These are phyloP conservation scores for Senna tora DNA, from an alignment of 306 rosid species.

Conservation along the genomic window DNA sequence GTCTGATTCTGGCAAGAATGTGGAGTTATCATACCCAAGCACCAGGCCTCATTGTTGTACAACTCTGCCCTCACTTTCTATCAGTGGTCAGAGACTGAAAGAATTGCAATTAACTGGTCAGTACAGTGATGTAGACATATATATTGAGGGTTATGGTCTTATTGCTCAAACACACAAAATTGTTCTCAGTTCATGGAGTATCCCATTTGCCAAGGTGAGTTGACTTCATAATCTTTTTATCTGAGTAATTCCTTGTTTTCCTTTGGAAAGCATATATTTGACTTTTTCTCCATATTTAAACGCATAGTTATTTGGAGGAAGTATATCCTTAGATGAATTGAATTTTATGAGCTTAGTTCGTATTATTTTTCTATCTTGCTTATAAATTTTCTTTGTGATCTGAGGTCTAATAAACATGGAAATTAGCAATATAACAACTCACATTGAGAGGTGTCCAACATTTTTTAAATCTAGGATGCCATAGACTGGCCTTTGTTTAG, in stretches of 20 bases:
- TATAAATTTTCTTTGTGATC: slow-evolving; percentile 7
- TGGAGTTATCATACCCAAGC: slow-evolving; percentile 69
- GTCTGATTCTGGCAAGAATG: slow-evolving; percentile 54
- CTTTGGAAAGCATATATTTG: not conserved
- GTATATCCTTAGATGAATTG: slow-evolving; percentile 9
- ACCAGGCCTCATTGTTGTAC: slow-evolving; percentile 56
- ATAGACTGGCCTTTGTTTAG: not conserved
- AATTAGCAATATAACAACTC: slow-evolving; percentile 2
- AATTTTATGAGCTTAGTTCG: not conserved
- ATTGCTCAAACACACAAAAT: slow-evolving; percentile 70
- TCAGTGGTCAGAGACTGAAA: slow-evolving; percentile 54
- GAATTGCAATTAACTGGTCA: slow-evolving; percentile 64
- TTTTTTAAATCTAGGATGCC: not conserved
- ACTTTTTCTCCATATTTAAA: not conserved
- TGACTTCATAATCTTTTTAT: slow-evolving; percentile 13
- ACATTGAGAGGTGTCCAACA: slow-evolving; percentile 30
- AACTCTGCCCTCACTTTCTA: slow-evolving; percentile 70
- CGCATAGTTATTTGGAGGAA: slow-evolving; percentile 32
- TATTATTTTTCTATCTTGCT: too few relatives aligned
- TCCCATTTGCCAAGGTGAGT: slow-evolving; percentile 86
- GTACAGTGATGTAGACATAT: slow-evolving; percentile 70
- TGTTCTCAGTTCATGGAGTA: slow-evolving; percentile 92
- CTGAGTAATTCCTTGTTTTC: not conserved
- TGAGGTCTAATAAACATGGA: slow-evolving; percentile 23
- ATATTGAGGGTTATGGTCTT: slow-evolving; percentile 67